These are phyloP conservation scores for Mrakia blollopis DNA, from an alignment of 768 basidiomycete genomes.

Conservation along the genomic window DNA sequence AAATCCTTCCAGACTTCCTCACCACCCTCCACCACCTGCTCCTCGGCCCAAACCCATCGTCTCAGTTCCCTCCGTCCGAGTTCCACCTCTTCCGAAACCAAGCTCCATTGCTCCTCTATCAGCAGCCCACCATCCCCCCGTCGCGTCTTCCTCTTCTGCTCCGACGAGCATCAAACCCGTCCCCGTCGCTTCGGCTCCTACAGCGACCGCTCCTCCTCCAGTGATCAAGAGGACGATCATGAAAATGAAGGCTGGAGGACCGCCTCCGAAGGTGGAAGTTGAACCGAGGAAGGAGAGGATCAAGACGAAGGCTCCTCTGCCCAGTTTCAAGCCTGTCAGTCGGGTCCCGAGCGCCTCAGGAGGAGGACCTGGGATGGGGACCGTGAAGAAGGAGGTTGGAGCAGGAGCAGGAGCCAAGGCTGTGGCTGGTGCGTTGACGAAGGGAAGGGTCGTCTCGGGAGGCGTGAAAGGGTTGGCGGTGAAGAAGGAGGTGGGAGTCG, in stretches of 20 bases:
- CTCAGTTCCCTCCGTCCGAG: neutral
- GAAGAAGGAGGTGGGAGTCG: neutral
- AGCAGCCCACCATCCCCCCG: neutral
- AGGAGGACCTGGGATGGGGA: neutral
- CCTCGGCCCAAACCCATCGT: neutral
- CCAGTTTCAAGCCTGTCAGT: neutral
- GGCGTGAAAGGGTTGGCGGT: neutral
- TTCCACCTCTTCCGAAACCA: neutral
- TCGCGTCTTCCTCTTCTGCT: neutral
- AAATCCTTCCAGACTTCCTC: neutral
- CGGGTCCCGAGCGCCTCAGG: neutral
- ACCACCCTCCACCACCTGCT: neutral
- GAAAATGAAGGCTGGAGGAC: slow-evolving; percentile 13
- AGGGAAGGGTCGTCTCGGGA: neutral
- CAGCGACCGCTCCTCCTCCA: neutral
- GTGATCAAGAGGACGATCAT: neutral
- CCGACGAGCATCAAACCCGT: neutral
- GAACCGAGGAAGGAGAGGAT: slow-evolving; percentile 11
- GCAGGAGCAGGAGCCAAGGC: neutral
- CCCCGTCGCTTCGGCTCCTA: neutral
- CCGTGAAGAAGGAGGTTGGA: neutral
- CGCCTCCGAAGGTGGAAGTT: slow-evolving; percentile 12
- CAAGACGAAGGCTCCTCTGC: slow-evolving; percentile 3
- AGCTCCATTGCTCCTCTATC: neutral
- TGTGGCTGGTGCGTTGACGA: neutral